phyloP scores from a whole-genome alignment of 2,329 filamentous ascomycete genomes.

The Diplodia corticola region DNA sequence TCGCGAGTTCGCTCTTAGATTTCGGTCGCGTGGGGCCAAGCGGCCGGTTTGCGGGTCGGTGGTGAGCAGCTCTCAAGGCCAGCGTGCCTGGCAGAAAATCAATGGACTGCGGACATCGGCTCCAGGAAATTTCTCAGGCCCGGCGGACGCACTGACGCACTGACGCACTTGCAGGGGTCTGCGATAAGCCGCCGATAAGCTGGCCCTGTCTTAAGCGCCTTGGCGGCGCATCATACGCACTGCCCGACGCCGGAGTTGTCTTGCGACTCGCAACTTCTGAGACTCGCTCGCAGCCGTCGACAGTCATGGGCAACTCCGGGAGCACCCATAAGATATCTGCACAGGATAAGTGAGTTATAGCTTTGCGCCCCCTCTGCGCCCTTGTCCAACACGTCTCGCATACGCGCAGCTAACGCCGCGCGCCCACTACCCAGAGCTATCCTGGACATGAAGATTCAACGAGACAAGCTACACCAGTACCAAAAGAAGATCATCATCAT shows the following conservation, averaged over 20 bases:
- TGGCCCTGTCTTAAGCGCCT: slow-evolving; percentile 5
- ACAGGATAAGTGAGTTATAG: slow-evolving; percentile 75
- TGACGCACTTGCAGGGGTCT: slow-evolving; percentile 2
- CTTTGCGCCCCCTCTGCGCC: slow-evolving; percentile 23
- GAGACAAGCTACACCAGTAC: slow-evolving; percentile 95
- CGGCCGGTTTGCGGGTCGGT: no score
- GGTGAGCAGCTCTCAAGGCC: not conserved
- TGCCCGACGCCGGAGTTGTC: not conserved
- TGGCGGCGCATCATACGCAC: slow-evolving; percentile 13
- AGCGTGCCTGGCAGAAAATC: not conserved
- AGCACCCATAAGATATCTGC: slow-evolving; percentile 68
- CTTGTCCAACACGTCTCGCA: not conserved
- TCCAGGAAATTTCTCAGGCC: not conserved
- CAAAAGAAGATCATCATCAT: slow-evolving; percentile 85
- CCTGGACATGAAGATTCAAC: slow-evolving; percentile 95
- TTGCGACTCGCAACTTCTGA: slow-evolving; percentile 8
- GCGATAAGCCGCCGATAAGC: not conserved
- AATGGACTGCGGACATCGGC: not conserved
- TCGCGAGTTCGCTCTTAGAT: not conserved
- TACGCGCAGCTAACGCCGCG: slow-evolving; percentile 19
- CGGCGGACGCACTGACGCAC: not conserved
- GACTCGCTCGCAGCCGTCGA: not conserved
- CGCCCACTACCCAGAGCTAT: slow-evolving; percentile 67
- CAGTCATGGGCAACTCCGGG: slow-evolving; percentile 63
- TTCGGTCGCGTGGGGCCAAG: not conserved